These are phyloP conservation scores for Strigomonas culicis DNA, from an alignment of 208 protist genomes.

Conservation along the genomic window DNA sequence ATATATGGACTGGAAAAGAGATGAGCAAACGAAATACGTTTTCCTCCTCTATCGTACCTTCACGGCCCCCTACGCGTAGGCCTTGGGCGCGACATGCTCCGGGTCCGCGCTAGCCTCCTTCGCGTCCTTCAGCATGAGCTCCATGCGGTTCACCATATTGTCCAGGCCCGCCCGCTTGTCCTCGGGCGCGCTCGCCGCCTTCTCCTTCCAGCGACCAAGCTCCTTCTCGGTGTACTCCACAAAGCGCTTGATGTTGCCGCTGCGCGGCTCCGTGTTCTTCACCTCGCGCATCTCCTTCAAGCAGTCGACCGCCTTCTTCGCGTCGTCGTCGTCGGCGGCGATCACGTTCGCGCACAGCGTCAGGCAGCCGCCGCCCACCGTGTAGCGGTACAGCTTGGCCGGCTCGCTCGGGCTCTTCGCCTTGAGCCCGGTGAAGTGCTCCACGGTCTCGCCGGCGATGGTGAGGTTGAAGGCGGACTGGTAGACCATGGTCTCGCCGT, in stretches of 20 bases:
- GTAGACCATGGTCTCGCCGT: constrained; percentile 40
- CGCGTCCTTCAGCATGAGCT: constrained; percentile 78
- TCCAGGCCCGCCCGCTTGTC: constrained; percentile 38
- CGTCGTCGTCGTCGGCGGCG: constrained; percentile 26
- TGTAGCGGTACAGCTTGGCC: constrained; percentile 60
- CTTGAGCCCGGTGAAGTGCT: constrained; percentile 42
- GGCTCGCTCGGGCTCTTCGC: constrained; percentile 44
- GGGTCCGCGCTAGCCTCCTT: constrained; percentile 44
- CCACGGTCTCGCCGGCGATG: constrained; percentile 36
- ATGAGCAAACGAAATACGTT: background rate
- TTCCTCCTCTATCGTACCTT: too few species aligned
- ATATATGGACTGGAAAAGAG: too few species aligned
- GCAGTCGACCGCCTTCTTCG: constrained; percentile 23
- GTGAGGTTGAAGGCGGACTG: constrained; percentile 59
- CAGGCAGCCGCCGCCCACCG: constrained; percentile 53
- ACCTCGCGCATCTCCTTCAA: constrained; percentile 37
- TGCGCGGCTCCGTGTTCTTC: constrained; percentile 61
- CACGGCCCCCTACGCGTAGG: constrained; percentile 37
- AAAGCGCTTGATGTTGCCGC: constrained; percentile 78
- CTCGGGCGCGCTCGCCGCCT: constrained; percentile 26
- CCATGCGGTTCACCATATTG: constrained; percentile 52
- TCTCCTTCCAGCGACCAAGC: constrained; percentile 41
- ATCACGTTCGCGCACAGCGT: constrained; percentile 37
- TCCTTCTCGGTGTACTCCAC: constrained; percentile 69
- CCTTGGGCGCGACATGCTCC: constrained; percentile 35